phyloP scores from a whole-genome alignment of 768 basidiomycete species.

The Amanita pseudoporphyria region DNA sequence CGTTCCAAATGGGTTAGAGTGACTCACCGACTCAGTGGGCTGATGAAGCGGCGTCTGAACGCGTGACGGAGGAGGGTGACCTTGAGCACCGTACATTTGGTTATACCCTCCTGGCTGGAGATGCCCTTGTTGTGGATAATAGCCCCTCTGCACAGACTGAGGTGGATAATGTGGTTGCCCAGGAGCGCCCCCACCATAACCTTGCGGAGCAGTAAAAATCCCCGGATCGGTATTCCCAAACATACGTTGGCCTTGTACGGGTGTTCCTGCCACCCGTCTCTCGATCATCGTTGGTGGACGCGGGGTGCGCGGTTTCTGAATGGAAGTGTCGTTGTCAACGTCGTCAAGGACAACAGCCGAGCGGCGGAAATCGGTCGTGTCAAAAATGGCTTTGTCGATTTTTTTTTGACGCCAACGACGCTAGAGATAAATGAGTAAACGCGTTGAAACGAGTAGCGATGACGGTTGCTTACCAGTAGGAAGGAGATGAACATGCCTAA shows the following conservation, averaged over 20 bases:
- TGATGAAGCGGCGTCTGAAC: no score
- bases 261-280: conserved; percentile 23
- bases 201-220: background rate
- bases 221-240: conserved; percentile 1
- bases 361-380: conserved; percentile 49
- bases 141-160: conserved; percentile 2
- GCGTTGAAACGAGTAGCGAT: background rate
- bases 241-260: conserved; percentile 10
- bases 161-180: conserved; percentile 2
- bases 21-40: background rate
- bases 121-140: conserved; percentile 3
- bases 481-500: conserved; percentile 34
- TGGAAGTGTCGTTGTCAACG: conserved; percentile 25
- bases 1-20: background rate
- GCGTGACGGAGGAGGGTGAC: no score
- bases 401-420: conserved; percentile 33
- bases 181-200: background rate
- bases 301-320: conserved; percentile 31
- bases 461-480: conserved; percentile 30
- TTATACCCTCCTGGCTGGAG: no score
- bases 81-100: conserved; percentile 1
- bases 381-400: conserved; percentile 35
- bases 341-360: conserved; percentile 55
- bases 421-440: conserved; percentile 16
- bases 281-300: conserved; percentile 62